phyloP scores from a whole-genome alignment of 805 yeast species.

The Yarrowia deformans region DNA sequence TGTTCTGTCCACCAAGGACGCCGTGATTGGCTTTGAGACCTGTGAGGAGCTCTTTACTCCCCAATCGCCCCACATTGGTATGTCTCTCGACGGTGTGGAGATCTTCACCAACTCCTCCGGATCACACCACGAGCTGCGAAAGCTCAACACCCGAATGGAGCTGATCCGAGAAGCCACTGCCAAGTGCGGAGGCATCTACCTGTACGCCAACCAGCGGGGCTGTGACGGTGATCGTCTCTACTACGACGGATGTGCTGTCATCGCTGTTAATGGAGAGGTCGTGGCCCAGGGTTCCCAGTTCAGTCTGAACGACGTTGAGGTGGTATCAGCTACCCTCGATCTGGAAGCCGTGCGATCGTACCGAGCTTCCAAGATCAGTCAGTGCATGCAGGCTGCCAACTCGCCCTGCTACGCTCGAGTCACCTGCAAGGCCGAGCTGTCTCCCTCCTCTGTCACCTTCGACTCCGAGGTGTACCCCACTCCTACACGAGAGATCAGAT shows the following conservation, averaged over 20 bases:
- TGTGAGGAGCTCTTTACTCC: conserved; percentile 99
- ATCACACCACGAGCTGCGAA: conserved; percentile 95
- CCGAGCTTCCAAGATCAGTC: conserved; percentile 71
- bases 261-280: conserved; percentile 88
- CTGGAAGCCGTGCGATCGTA: conserved; percentile 88
- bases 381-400: conserved; percentile 70
- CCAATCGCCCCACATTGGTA: conserved; percentile 87
- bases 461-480: conserved; percentile 71
- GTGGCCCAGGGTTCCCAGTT: conserved; percentile 95
- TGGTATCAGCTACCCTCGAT: conserved; percentile 92
- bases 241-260: conserved; percentile 96
- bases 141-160: conserved; percentile 81
- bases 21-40: conserved; percentile 95
- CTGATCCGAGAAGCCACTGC: conserved; percentile 91
- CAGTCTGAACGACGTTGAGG: conserved; percentile 89
- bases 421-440: conserved; percentile 44
- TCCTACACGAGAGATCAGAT: conserved; percentile 57
- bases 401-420: conserved; percentile 49
- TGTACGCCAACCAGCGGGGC: conserved; percentile 94
- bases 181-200: conserved; percentile 94
- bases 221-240: conserved; percentile 98
- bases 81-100: conserved; percentile 97
- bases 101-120: conserved; percentile 95
- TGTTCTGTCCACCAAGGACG: conserved; percentile 79
- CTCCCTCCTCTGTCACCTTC: conserved; percentile 51